Percentiles rank a stretch among this genome's conserved stretches.
Evolutionary conservation across 306 rosid genomes (phyloP).

Genomic region (Prunus dulcis): DNA sequence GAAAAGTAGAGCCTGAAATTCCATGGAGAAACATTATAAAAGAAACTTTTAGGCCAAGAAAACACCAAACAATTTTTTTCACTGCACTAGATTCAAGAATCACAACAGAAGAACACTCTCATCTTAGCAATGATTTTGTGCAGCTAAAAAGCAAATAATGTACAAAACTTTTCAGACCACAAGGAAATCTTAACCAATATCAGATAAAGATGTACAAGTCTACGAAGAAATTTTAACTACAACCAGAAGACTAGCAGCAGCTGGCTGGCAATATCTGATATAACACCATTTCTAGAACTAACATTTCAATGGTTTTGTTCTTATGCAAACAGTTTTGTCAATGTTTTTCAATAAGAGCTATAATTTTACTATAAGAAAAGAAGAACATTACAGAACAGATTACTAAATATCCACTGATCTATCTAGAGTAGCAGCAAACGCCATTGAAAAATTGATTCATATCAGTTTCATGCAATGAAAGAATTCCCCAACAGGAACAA

Average conservation of each 20-base stretch:
- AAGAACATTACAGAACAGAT: not conserved
- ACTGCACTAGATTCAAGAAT: not conserved
- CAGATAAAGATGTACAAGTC: not conserved
- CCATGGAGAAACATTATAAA: constrained; percentile 24
- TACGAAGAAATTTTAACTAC: not conserved
- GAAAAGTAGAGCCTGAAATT: constrained; percentile 84
- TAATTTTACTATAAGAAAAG: not conserved
- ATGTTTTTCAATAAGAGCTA: not conserved
- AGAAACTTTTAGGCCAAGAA: not conserved
- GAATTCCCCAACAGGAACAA: not conserved
- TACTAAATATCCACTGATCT: not conserved
- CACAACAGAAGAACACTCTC: not conserved
- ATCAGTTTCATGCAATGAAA: not conserved
- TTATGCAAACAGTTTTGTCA: not conserved
- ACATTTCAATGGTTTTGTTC: not conserved
- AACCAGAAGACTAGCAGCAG: not conserved
- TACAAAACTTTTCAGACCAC: not conserved
- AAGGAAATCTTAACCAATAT: not conserved
- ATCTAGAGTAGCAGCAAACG: not conserved
- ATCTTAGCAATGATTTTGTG: not conserved
- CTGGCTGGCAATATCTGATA: not conserved
- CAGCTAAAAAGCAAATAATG: not conserved
- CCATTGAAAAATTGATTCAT: not conserved
- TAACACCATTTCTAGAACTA: not conserved
- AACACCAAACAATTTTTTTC: constrained; percentile 3